Evolutionary conservation across 352 stramenopile genomes (phyloP), one percentile per base, ranked within the genome.

Genomic region (Phytophthora uliginosa): DNA sequence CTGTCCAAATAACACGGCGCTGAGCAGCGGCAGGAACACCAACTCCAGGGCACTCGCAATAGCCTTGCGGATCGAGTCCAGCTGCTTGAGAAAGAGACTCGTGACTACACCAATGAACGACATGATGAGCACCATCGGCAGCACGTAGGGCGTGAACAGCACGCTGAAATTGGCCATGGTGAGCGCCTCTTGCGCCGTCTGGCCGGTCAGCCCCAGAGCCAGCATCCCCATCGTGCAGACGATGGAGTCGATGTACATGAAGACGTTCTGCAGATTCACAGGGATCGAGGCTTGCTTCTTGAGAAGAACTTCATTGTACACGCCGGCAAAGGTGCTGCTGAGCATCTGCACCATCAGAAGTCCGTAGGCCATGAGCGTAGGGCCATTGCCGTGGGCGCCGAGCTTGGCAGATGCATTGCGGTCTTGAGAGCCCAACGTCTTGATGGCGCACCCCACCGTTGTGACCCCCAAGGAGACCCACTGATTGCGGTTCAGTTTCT

Each of bases 201-300:
- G 84, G 9, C 84, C 87, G 31, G 85, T 94, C 60, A 94, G 74
- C 28, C 86, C 86, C 7, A 93, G 69, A 48, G 73, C 83, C 54
- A 95, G 81, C 83, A 93, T 93, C 38, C 59, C 60, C 47, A 90
- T 55, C 1, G 86, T 93, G 55, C 87, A 93, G 7, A 90, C 56
- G 58, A 94, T 92, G 54, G 88, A 95, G 79, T 95, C 84, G 45
- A 89, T 59, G 74, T 95, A 95, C 88, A 95, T 95, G 69, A 94
- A 93, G 56, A 93, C 84, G 59, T 95, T 95, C 69, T 95, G 88
- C 54, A 95, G 66, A 63, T 95, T 93, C 51, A 93, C 66, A 15
- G 86, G 68, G 60, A 93, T 92, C 64, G 81, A 76, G 40, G 77
- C 58, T 64, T 94, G 83, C 36, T 90, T 92, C 77, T 95, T 95